phyloP scores from a whole-genome alignment of 2,329 filamentous ascomycete genomes.

The Metarhizium robertsii region DNA sequence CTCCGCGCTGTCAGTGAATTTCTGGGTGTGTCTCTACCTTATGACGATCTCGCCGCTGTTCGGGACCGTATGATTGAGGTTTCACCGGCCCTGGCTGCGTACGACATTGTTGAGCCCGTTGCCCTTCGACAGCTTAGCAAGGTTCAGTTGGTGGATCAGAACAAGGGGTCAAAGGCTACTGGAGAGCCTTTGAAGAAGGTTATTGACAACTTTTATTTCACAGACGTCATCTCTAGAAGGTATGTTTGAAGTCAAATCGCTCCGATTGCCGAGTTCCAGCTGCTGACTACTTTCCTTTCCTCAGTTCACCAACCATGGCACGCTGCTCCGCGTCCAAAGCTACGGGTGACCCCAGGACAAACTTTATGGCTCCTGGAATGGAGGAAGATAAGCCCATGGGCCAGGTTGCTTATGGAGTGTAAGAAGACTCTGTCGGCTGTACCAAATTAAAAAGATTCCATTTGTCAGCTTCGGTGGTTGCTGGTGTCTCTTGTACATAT shows the following conservation, averaged over 20 bases:
- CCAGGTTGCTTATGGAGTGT: conserved; percentile 50
- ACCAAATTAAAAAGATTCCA: conserved; percentile 26
- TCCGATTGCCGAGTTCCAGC: conserved; percentile 8
- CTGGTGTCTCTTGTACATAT: conserved; percentile 29
- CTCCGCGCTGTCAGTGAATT: conserved; percentile 89
- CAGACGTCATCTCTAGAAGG: conserved; percentile 94
- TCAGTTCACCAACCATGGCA: conserved; percentile 93
- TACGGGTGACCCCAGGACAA: conserved; percentile 66
- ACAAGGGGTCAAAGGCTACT: conserved; percentile 73
- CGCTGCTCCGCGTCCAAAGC: conserved; percentile 92
- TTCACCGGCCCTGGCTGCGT: conserved; percentile 77
- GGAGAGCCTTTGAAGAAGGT: conserved; percentile 71
- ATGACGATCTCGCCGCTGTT: conserved; percentile 83
- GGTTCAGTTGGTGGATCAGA: conserved; percentile 91
- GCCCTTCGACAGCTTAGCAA: conserved; percentile 70
- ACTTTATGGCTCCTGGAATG: conserved; percentile 67
- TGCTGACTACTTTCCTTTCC: neutral
- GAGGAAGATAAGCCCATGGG: conserved; percentile 53
- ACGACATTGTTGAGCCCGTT: conserved; percentile 82
- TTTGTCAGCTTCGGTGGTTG: conserved; percentile 20
- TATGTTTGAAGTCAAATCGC: conserved; percentile 34
- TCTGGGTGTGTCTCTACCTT: conserved; percentile 75
- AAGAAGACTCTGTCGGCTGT: conserved; percentile 19
- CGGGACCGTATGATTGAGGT: conserved; percentile 94
- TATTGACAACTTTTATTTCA: conserved; percentile 97